Base-by-base conservation (phyloP, 768 basidiomycete species). In the Mycena leptocephala region DNA sequence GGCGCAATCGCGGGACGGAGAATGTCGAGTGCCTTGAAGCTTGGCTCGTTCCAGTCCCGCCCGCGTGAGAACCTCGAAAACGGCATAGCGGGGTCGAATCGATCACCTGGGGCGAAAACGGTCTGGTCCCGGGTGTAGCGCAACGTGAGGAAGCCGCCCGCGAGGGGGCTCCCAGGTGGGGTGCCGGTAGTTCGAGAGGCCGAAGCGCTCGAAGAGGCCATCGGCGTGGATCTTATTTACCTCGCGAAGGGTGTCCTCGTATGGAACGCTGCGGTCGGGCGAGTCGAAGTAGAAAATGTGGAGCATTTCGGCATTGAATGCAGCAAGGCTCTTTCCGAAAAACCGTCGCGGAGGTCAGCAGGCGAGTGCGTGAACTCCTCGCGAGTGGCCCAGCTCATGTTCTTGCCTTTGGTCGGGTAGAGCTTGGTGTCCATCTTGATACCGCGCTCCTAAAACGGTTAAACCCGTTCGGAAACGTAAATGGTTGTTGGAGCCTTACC, bases 141-240 rank as follows among this genome's bases (percentile, higher is more conserved):
- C 26, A 58, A 89, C 0, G 88, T 86, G 59, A 89, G 83, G 76
- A 88, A 84, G 13, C 88, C 88, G 33, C 86, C 88, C 3, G 88
- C 88, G 16, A 90, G 83, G 51, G 88, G 88, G 72, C 79, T 90
- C 89, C 85, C 87, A 90, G 1, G 88, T 80, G n/a, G n/a, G n/a
- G n/a, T n/a, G n/a, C 0, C 85, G 79, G 48, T 80, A 90, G 80
- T 90, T 90, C 63, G 88, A 88, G 70, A 90, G 78, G 5, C 89
- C 89, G 70, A 90, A 87, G 16, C 84, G 84, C 74, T 90, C 85
- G 64, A 89, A 89, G 46, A 80, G 80, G 1, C 89, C 89, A 46
- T 88, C 82, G 37, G 84, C 81, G 73, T 88, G 85, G 37, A 90
- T 78, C 62, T 85, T 83, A 63, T 89, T 82, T 10, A 88, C 75